Conservation (phyloP, 2,329 filamentous ascomycete genomes). For the Ascochyta lentis region DNA sequence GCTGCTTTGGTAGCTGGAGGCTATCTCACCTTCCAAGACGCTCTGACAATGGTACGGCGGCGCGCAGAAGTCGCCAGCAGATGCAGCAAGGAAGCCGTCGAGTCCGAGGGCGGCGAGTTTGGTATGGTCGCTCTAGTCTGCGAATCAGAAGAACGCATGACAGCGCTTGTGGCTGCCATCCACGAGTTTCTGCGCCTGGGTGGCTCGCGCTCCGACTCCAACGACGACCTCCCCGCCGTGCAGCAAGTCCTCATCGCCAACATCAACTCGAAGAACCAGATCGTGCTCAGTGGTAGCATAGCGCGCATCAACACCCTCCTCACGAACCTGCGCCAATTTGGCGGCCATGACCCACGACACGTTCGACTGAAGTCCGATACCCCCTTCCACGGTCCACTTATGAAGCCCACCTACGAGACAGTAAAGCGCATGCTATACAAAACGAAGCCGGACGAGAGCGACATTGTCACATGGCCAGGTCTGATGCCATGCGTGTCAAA, state of each 20-base stretch:
- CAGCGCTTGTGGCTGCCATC: slow-evolving; percentile 73
- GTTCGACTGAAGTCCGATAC: slow-evolving; percentile 86
- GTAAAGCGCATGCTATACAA: slow-evolving; percentile 72
- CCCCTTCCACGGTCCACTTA: slow-evolving; percentile 90
- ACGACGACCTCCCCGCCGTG: slow-evolving; percentile 73
- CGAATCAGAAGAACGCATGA: slow-evolving; percentile 75
- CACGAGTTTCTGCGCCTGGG: slow-evolving; percentile 78
- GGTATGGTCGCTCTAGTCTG: slow-evolving; percentile 95
- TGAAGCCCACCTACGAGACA: slow-evolving; percentile 80
- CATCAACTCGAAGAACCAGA: slow-evolving; percentile 95
- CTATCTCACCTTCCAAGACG: slow-evolving; percentile 78
- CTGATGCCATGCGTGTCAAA: slow-evolving; percentile 83
- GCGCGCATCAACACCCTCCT: slow-evolving; percentile 81
- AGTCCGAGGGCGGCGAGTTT: slow-evolving; percentile 77
- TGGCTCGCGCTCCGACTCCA: slow-evolving; percentile 67
- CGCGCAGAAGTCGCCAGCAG: slow-evolving; percentile 84
- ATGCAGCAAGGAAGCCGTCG: slow-evolving; percentile 71
- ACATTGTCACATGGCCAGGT: slow-evolving; percentile 78
- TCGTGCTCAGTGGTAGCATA: slow-evolving; percentile 88
- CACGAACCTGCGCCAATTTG: slow-evolving; percentile 84
- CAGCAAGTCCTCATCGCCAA: slow-evolving; percentile 91
- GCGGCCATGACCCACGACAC: slow-evolving; percentile 87
- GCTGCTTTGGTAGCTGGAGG: slow-evolving; percentile 86
- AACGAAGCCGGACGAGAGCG: slow-evolving; percentile 63
- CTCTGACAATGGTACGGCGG: slow-evolving; percentile 75